Percentiles rank a stretch among this genome's conserved stretches.
These are phyloP conservation scores for Cryphonectria japonica DNA, from an alignment of 2,329 filamentous ascomycete species.

Conservation along the genomic window DNA sequence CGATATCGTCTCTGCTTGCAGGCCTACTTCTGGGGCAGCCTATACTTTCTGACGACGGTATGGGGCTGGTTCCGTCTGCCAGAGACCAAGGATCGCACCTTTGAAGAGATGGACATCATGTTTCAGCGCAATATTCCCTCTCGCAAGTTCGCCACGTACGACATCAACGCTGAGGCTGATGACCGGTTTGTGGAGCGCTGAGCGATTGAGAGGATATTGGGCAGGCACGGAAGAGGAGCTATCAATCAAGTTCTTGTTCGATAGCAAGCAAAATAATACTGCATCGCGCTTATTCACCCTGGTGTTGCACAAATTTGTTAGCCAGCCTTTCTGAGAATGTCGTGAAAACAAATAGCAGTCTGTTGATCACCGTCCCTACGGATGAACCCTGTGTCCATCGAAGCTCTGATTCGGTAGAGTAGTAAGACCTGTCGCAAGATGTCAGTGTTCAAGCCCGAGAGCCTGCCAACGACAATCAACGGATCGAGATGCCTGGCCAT, in stretches of 20 bases:
- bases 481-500: too few species aligned
- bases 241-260: neutral
- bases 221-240: neutral
- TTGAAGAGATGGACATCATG: constrained; percentile 50
- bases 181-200: constrained; percentile 23
- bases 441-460: neutral
- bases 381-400: neutral
- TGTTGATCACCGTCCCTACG: neutral
- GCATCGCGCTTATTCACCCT: neutral
- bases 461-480: too few species aligned
- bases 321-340: neutral
- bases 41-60: constrained; percentile 42
- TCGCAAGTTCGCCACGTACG: constrained; percentile 39
- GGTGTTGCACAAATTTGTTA: neutral
- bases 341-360: neutral
- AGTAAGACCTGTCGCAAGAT: neutral
- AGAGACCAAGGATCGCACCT: constrained; percentile 50
- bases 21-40: constrained; percentile 48
- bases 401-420: neutral
- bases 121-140: constrained; percentile 39
- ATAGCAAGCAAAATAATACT: neutral
- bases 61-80: constrained; percentile 50
- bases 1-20: constrained; percentile 20
- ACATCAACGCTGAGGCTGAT: constrained; percentile 31
- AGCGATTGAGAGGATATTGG: neutral